phyloP scores from a whole-genome alignment of 164 flowering plant species.

The Liriodendron chinense region DNA sequence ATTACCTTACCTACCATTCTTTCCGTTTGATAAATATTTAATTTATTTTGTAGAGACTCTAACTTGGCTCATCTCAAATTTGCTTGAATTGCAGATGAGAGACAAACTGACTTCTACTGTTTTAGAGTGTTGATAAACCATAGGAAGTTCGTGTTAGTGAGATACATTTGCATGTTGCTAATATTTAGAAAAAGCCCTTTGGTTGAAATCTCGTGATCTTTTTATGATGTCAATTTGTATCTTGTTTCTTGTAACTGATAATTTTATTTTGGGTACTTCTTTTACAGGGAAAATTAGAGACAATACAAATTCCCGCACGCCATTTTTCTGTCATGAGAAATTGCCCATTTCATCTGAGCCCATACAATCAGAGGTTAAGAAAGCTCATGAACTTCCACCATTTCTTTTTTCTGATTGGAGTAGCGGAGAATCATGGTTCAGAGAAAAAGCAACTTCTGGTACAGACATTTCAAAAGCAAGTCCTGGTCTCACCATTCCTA shows the following conservation, averaged over 20 bases:
- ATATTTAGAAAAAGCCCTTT: too few species aligned
- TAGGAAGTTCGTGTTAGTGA: too few species aligned
- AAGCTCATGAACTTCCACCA: conserved; percentile 20
- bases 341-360: conserved; percentile 18
- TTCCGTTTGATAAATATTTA: too few species aligned
- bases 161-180: too few species aligned
- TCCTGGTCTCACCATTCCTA: conserved; percentile 12
- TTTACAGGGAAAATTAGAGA: conserved; percentile 37
- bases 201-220: too few species aligned
- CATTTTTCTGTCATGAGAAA: conserved; percentile 14
- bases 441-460: conserved; percentile 33
- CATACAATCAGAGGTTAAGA: conserved; percentile 23
- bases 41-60: too few species aligned
- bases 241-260: neutral
- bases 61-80: too few species aligned
- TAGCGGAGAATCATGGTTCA: conserved; percentile 17
- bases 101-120: too few species aligned
- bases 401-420: conserved; percentile 22
- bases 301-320: conserved; percentile 5
- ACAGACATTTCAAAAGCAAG: conserved; percentile 34
- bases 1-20: too few species aligned
- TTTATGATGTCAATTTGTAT: too few species aligned
- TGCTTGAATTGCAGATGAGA: too few species aligned
- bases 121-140: too few species aligned
- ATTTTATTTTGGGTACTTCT: neutral